phyloP scores from a whole-genome alignment of 495 filamentous ascomycete species.

The Podospora australis region DNA sequence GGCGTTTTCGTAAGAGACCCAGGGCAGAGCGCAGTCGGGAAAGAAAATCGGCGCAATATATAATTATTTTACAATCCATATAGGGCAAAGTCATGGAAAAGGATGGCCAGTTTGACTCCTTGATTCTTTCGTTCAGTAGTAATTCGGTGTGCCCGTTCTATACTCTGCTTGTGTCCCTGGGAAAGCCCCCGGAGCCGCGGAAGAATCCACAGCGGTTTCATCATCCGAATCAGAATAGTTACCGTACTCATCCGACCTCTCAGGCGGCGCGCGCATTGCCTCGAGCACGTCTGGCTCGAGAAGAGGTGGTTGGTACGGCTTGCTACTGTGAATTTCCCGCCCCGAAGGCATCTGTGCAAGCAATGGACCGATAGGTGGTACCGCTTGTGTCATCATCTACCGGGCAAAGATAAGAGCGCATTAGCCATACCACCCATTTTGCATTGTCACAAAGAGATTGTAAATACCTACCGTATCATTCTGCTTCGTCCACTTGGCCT shows the following conservation, averaged over 20 bases:
- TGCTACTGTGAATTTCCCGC: conserved; percentile 70
- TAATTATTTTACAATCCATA: no score
- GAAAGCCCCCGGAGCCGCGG: conserved; percentile 31
- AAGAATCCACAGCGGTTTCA: conserved; percentile 21
- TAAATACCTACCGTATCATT: conserved; percentile 74
- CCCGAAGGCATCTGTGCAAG: conserved; percentile 77
- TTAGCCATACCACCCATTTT: not conserved
- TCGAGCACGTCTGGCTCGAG: conserved; percentile 52
- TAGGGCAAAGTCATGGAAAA: no score
- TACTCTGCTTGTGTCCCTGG: conserved; percentile 31
- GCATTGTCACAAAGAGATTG: not conserved
- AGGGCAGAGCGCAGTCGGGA: no score
- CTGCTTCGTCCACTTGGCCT: conserved; percentile 82
- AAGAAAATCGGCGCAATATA: not conserved
- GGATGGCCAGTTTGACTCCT: no score
- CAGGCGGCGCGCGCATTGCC: conserved; percentile 44
- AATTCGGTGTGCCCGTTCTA: conserved; percentile 33
- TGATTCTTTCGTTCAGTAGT: conserved; percentile 20
- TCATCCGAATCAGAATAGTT: conserved; percentile 42
- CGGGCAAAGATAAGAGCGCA: not conserved
- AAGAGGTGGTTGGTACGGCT: conserved; percentile 50
- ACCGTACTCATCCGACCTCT: conserved; percentile 46
- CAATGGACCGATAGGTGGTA: conserved; percentile 64
- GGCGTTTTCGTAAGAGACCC: no score
- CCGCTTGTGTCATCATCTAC: conserved; percentile 72